Percentiles rank a stretch among this genome's conserved stretches.
Conservation (phyloP, 2,329 filamentous ascomycete species). For the Fonsecaea nubica region DNA sequence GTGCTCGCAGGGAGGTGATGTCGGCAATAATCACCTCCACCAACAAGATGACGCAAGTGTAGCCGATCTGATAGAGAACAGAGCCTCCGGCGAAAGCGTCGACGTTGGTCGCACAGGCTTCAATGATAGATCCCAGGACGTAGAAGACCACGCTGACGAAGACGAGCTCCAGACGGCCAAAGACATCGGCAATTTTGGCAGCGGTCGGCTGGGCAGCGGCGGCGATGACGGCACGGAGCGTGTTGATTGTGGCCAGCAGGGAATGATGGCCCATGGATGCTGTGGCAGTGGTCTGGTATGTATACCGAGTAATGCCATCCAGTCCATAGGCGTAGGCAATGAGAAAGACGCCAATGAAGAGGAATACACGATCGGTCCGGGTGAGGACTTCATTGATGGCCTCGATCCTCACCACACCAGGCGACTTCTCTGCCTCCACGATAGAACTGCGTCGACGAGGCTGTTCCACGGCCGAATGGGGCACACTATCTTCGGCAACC, state of each 20-base stretch:
- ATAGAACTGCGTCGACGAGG: constrained; percentile 31
- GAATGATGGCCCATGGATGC: constrained; percentile 61
- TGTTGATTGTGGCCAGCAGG: constrained; percentile 64
- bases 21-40: constrained; percentile 71
- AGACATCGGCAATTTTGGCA: constrained; percentile 68
- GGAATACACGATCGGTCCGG: constrained; percentile 58
- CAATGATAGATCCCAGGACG: constrained; percentile 62
- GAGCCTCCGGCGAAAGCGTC: constrained; percentile 63
- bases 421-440: constrained; percentile 45
- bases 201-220: constrained; percentile 65
- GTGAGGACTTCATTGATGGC: constrained; percentile 62
- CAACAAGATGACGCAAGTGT: constrained; percentile 66
- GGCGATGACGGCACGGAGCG: constrained; percentile 65
- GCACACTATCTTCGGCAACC: constrained; percentile 9
- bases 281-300: constrained; percentile 59
- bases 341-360: constrained; percentile 68
- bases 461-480: constrained; percentile 6
- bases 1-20: constrained; percentile 66
- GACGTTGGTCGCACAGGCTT: constrained; percentile 59
- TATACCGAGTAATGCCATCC: constrained; percentile 34
- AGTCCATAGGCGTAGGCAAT: constrained; percentile 65
- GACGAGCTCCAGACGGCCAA: constrained; percentile 67
- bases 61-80: constrained; percentile 68
- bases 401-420: constrained; percentile 67
- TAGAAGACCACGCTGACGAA: constrained; percentile 64